Evolutionary conservation across 2,329 filamentous ascomycete genomes (phyloP), one percentile per base, ranked within the genome.

Genomic region (Anisogramma anomala): DNA sequence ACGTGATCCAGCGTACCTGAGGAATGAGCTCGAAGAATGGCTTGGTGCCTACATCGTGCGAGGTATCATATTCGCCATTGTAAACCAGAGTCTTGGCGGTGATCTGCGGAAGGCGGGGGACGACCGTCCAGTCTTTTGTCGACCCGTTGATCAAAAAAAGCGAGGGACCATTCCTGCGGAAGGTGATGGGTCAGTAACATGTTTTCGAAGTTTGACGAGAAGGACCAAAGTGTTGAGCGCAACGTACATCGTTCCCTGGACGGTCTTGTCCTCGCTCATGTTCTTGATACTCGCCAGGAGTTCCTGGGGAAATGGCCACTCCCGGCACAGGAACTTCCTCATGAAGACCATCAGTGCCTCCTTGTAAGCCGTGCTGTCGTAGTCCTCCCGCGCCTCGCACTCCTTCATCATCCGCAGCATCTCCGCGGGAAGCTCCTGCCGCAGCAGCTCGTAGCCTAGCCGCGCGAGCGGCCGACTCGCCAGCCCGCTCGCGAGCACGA

Each of bases 401-500:
- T 41, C 22, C 19, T 41, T 17, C 6, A 44, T n/a, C 14, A 31
- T 11, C 14, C 23, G 13, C 5, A 22, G 13, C 1, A 20, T 20
- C 6, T 41, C 42, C 9, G 18, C 9, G 11, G 36, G 36, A 4
- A 44, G 27, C 33, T 44, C 33, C 8, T n/a, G 9, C 22, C 36
- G 19, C 3, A 36, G 27, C 26, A 39, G 11, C 13, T 36, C n/a
- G 15, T 32, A 23, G 26, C 42, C 33, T 13, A 8, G 19, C 1
- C 10, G 20, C 2, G 32, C 37, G 11, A 43, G 35, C 3, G 33
- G 50, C 45, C 53, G 58, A 33, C 55, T 59, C 2, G 55, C 53
- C 2, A 56, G 43, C 18, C 52, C 54, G 37, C 50, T 59, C 1
- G 51, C 45, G 6, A 60, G 38, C 9, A 61, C 28, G 2, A 61